Conservation (phyloP, 495 filamentous ascomycete species). For the Aspergillus cavernicola region DNA sequence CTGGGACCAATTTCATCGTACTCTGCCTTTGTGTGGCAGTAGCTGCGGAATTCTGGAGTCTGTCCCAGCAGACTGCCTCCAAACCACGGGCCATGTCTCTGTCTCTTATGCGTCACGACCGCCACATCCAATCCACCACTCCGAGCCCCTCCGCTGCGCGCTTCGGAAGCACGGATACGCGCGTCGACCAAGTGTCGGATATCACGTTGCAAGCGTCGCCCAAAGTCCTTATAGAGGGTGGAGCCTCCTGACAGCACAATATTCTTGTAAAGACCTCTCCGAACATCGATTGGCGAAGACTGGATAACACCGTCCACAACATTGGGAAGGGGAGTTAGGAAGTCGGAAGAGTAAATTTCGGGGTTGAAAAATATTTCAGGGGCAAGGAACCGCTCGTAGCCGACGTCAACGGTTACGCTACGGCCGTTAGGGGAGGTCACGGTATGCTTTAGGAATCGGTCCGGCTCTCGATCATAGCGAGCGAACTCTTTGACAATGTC, state of each 20-base stretch:
- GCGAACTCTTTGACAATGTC: conserved; percentile 98
- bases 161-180: conserved; percentile 84
- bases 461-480: conserved; percentile 86
- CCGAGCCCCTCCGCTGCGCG: conserved; percentile 77
- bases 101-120: conserved; percentile 92
- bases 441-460: conserved; percentile 82
- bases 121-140: conserved; percentile 89
- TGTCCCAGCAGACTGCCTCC: conserved; percentile 93
- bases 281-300: conserved; percentile 93
- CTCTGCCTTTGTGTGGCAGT: conserved; percentile 97
- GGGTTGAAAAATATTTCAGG: conserved; percentile 99
- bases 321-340: conserved; percentile 87
- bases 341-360: conserved; percentile 98
- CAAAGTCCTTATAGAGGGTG: conserved; percentile 97
- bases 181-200: conserved; percentile 93
- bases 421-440: conserved; percentile 84
- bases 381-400: conserved; percentile 96
- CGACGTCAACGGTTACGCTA: conserved; percentile 81
- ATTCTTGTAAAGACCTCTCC: conserved; percentile 97
- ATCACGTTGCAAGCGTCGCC: conserved; percentile 88
- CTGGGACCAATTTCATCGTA: conserved; percentile 93
- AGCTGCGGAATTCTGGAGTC: conserved; percentile 97
- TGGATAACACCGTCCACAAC: conserved; percentile 97
- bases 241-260: conserved; percentile 96
- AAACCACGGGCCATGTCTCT: conserved; percentile 97